Conservation (phyloP, 805 yeast genomes). For the Zygoascus biomembranicola region DNA sequence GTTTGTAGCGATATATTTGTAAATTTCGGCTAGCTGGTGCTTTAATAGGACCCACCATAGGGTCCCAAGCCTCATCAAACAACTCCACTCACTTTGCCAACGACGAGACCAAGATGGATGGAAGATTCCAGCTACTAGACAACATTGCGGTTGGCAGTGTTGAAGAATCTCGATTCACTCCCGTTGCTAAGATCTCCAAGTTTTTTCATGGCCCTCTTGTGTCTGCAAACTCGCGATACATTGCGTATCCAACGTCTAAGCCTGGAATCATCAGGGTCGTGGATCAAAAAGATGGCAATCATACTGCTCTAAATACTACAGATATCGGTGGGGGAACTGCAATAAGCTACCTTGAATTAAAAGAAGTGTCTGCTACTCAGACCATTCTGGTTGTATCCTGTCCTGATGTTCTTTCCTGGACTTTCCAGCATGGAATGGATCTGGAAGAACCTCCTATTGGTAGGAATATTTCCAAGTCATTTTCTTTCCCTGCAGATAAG, state of each 20-base stretch:
- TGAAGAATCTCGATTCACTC: slow-evolving; percentile 1
- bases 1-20: neutral
- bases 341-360: neutral
- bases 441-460: neutral
- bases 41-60: neutral
- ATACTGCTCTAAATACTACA: slow-evolving; percentile 9
- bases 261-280: slow-evolving; percentile 16
- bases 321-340: neutral
- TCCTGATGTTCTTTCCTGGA: neutral
- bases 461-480: neutral
- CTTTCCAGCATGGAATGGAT: neutral
- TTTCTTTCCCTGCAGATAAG: neutral
- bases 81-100: neutral
- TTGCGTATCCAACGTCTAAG: slow-evolving; percentile 18
- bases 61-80: no score
- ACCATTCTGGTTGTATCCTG: neutral
- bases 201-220: slow-evolving; percentile 8
- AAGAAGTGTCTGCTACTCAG: neutral
- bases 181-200: slow-evolving; percentile 15
- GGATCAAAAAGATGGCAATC: slow-evolving; percentile 15
- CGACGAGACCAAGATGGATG: neutral
- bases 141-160: neutral
- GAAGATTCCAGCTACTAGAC: neutral
- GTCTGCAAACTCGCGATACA: slow-evolving; percentile 11
- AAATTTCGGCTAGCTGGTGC: neutral